These are phyloP conservation scores for Epichloe brachyelytri DNA, from an alignment of 2,329 filamentous ascomycete genomes.

Conservation along the genomic window DNA sequence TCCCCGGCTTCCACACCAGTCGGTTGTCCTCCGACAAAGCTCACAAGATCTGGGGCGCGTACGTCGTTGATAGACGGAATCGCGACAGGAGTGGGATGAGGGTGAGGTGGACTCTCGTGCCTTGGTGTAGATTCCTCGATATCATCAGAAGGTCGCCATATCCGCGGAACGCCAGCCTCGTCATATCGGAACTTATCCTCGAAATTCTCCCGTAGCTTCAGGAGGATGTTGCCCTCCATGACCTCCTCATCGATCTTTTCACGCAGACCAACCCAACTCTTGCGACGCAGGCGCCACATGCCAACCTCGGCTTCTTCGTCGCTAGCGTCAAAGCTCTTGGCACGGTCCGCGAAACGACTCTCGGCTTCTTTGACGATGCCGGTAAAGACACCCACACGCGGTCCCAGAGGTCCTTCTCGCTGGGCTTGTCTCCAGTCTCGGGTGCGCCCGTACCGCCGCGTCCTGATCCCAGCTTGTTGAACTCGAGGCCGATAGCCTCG, in stretches of 20 bases:
- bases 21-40: slow-evolving; percentile 72
- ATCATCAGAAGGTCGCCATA: slow-evolving; percentile 93
- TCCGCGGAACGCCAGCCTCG: slow-evolving; percentile 82
- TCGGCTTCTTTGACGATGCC: slow-evolving; percentile 78
- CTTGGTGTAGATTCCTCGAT: slow-evolving; percentile 88
- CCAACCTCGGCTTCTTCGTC: slow-evolving; percentile 85
- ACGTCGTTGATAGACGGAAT: slow-evolving; percentile 67
- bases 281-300: slow-evolving; percentile 81
- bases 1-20: slow-evolving; percentile 63
- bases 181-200: slow-evolving; percentile 99
- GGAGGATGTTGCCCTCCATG: slow-evolving; percentile 89
- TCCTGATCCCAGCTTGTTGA: slow-evolving; percentile 89
- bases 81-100: slow-evolving; percentile 80
- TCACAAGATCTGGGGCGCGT: slow-evolving; percentile 68
- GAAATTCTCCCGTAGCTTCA: slow-evolving; percentile 96
- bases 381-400: slow-evolving; percentile 80
- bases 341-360: slow-evolving; percentile 70
- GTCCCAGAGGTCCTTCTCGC: slow-evolving; percentile 89
- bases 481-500: slow-evolving; percentile 82
- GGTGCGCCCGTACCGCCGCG: slow-evolving; percentile 71
- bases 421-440: slow-evolving; percentile 60
- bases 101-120: slow-evolving; percentile 86
- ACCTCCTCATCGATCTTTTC: slow-evolving; percentile 94
- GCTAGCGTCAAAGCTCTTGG: slow-evolving; percentile 86
- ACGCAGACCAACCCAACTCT: slow-evolving; percentile 84